phyloP scores from a whole-genome alignment of 2,329 filamentous ascomycete species.

The Graphilbum ipis-grandicollis region DNA sequence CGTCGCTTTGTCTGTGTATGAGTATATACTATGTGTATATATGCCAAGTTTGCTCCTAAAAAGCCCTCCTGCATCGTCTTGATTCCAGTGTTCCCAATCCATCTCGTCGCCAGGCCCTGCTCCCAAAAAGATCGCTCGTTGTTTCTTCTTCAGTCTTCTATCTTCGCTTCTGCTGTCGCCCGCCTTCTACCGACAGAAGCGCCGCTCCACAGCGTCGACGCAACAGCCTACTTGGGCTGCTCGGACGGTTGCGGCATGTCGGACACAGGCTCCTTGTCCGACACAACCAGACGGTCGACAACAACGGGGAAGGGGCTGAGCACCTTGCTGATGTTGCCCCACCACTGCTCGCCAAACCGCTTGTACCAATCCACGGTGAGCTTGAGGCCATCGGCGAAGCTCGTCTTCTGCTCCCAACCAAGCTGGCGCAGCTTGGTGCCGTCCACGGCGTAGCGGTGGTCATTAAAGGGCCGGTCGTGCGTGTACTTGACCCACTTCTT shows the following conservation, averaged over 20 bases:
- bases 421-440: conserved; percentile 48
- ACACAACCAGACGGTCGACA: conserved; percentile 33
- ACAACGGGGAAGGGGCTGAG: conserved; percentile 51
- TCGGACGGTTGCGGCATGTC: conserved; percentile 13
- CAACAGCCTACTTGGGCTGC: too few relatives aligned
- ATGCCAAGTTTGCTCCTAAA: too few relatives aligned
- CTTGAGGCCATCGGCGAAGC: conserved; percentile 44
- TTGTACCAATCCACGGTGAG: conserved; percentile 55
- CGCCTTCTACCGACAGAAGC: too few relatives aligned
- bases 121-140: too few relatives aligned
- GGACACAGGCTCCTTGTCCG: conserved; percentile 26
- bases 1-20: too few relatives aligned
- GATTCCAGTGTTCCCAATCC: too few relatives aligned
- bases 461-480: conserved; percentile 63
- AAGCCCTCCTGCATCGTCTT: too few relatives aligned
- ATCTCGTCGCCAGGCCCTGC: too few relatives aligned
- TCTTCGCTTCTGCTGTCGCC: too few relatives aligned
- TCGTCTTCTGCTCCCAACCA: conserved; percentile 52
- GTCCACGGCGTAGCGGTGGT: conserved; percentile 56
- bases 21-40: too few relatives aligned
- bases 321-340: conserved; percentile 53
- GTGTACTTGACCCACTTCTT: conserved; percentile 56
- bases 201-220: too few relatives aligned
- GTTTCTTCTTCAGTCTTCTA: too few relatives aligned
- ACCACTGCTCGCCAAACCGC: conserved; percentile 49